phyloP scores from a whole-genome alignment of 1,284 basidiomycete species.

The Gastroboletus turbinatus region DNA sequence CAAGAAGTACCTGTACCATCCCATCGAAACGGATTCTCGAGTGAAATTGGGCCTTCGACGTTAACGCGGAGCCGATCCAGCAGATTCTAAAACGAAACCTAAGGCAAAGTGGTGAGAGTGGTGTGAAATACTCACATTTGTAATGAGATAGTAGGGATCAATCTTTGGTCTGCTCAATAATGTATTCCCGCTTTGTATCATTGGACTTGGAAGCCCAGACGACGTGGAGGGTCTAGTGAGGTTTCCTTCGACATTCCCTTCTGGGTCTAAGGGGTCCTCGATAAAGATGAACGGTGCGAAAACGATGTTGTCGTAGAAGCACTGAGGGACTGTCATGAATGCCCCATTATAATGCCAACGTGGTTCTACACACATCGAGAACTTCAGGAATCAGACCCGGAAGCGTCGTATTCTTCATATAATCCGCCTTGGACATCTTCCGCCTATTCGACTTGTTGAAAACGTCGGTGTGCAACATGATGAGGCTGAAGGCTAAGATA shows the following conservation, averaged over 20 bases:
- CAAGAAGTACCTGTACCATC: slow-evolving; percentile 71
- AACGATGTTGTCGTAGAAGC: slow-evolving; percentile 95
- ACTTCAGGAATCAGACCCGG: slow-evolving; percentile 85
- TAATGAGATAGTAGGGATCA: slow-evolving; percentile 92
- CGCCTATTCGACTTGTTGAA: slow-evolving; percentile 98
- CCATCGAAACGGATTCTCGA: slow-evolving; percentile 73
- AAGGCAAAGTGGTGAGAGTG: slow-evolving; percentile 2
- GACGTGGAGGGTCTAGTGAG: slow-evolving; percentile 43
- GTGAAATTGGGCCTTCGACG: slow-evolving; percentile 62
- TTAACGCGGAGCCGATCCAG: slow-evolving; percentile 78
- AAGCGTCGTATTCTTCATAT: slow-evolving; percentile 86
- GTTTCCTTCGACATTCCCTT: slow-evolving; percentile 53
- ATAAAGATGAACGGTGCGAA: slow-evolving; percentile 96
- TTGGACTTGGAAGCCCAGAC: slow-evolving; percentile 34
- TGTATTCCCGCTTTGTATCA: slow-evolving; percentile 39
- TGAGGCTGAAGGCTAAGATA: slow-evolving; percentile 95
- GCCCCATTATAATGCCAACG: slow-evolving; percentile 4
- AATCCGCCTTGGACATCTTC: slow-evolving; percentile 96
- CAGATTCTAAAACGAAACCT: slow-evolving; percentile 49
- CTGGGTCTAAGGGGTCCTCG: slow-evolving; percentile 80
- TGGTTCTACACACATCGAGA: slow-evolving; percentile 65
- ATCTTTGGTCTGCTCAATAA: slow-evolving; percentile 66
- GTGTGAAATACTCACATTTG: slow-evolving; percentile 51
- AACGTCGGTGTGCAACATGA: slow-evolving; percentile 98
- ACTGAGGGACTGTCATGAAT: slow-evolving; percentile 46